Conservation (phyloP, 2,329 filamentous ascomycete species). For the Akanthomyces muscarius region DNA sequence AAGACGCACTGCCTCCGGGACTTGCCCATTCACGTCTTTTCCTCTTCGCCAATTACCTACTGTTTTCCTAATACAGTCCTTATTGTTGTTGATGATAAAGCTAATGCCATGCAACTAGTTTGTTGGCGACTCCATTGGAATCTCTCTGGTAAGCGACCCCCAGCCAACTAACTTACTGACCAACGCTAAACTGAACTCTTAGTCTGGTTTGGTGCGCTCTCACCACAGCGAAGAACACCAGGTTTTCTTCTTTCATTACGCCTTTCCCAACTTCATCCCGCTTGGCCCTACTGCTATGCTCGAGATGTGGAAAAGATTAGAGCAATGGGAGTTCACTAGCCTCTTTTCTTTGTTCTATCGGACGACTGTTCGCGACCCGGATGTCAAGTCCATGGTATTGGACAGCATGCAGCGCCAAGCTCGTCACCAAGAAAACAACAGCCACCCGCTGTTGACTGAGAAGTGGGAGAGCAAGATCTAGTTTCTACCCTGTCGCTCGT, state of each 20-base stretch:
- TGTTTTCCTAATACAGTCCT: no score
- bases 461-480: background rate
- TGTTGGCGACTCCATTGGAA: constrained; percentile 16
- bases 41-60: background rate
- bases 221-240: constrained; percentile 13
- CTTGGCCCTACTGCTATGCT: constrained; percentile 16
- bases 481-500: background rate
- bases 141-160: constrained; percentile 6
- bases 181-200: background rate
- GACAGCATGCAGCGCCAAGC: constrained; percentile 15
- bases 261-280: constrained; percentile 16
- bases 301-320: constrained; percentile 14
- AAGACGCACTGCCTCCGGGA: background rate
- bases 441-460: constrained; percentile 2
- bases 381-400: constrained; percentile 14
- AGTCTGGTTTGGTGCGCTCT: constrained; percentile 14
- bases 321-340: constrained; percentile 5
- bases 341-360: constrained; percentile 15
- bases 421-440: constrained; percentile 11
- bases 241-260: constrained; percentile 17
- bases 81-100: background rate
- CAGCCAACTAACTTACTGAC: background rate
- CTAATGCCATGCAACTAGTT: constrained; percentile 3
- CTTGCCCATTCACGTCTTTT: background rate
- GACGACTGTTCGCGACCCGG: constrained; percentile 10